phyloP scores from a whole-genome alignment of 805 yeast species.

The Candida incommunis region DNA sequence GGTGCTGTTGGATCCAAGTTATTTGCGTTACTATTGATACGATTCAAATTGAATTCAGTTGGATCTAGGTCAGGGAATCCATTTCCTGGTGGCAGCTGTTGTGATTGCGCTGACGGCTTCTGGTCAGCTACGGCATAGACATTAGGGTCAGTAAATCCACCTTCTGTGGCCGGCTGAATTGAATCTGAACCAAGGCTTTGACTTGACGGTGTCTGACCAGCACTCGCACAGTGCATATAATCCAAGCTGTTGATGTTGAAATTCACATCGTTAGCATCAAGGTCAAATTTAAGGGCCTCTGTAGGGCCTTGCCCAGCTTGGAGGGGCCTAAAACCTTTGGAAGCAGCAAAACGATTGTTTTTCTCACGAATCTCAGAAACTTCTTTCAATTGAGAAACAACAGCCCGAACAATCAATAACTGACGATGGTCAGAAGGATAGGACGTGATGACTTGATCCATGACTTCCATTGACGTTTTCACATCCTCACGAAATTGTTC shows the following conservation, averaged over 20 bases:
- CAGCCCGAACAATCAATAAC: conserved; percentile 7
- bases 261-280: conserved; percentile 9
- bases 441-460: conserved; percentile 5
- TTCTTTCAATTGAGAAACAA: conserved; percentile 9
- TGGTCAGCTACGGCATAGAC: neutral
- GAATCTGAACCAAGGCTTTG: too few species aligned
- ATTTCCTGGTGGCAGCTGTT: neutral
- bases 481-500: conserved; percentile 4
- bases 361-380: conserved; percentile 4
- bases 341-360: conserved; percentile 1
- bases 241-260: conserved; percentile 4
- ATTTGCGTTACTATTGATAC: neutral
- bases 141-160: neutral
- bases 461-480: conserved; percentile 4
- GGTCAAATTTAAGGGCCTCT: conserved; percentile 5
- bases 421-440: conserved; percentile 6
- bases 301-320: neutral
- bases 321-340: neutral
- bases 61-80: conserved; percentile 2
- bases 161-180: too few species aligned
- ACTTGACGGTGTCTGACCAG: too few species aligned
- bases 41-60: conserved; percentile 1
- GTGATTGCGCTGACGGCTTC: neutral
- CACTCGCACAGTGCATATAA: too few species aligned
- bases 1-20: neutral